Percentiles rank a stretch among this genome's conserved stretches.
Evolutionary conservation across 73 alveolate genomes (phyloP).

Genomic region (Paramecium pentaurelia): DNA sequence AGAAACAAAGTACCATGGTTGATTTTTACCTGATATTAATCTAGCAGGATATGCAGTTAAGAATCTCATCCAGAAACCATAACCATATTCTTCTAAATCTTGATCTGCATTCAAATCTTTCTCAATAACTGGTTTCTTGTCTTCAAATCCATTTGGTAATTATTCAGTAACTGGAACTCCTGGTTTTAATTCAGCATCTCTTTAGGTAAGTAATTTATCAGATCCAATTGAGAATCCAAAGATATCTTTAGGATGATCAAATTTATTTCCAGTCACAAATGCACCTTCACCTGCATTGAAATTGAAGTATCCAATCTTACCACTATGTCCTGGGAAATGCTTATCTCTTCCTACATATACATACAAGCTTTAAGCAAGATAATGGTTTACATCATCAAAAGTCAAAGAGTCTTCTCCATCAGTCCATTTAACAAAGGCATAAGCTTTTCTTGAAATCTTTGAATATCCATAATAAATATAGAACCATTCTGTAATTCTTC

Average conservation of each 20-base stretch:
- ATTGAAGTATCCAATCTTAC: constrained; percentile 38
- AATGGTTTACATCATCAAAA: neutral
- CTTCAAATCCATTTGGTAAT: neutral
- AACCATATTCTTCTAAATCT: constrained; percentile 10
- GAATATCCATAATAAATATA: constrained; percentile 34
- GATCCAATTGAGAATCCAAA: neutral
- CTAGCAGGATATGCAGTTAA: constrained; percentile 22
- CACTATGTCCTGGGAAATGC: constrained; percentile 6
- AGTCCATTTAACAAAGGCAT: constrained; percentile 42
- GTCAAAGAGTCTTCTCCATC: constrained; percentile 15
- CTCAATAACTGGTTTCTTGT: neutral
- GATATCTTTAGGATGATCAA: constrained; percentile 15
- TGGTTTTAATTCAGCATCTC: neutral
- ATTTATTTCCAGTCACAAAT: neutral
- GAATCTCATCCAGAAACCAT: constrained; percentile 29
- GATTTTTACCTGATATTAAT: neutral
- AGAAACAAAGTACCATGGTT: constrained; percentile 24
- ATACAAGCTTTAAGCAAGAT: neutral
- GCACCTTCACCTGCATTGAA: constrained; percentile 44
- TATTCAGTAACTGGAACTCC: constrained; percentile 2
- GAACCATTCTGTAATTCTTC: constrained; percentile 20
- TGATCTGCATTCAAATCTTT: neutral
- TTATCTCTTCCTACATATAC: constrained; percentile 31
- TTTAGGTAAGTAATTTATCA: neutral
- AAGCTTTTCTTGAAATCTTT: neutral